These are phyloP conservation scores for Leccinellum luteum DNA, from an alignment of 768 basidiomycete genomes.

Conservation along the genomic window DNA sequence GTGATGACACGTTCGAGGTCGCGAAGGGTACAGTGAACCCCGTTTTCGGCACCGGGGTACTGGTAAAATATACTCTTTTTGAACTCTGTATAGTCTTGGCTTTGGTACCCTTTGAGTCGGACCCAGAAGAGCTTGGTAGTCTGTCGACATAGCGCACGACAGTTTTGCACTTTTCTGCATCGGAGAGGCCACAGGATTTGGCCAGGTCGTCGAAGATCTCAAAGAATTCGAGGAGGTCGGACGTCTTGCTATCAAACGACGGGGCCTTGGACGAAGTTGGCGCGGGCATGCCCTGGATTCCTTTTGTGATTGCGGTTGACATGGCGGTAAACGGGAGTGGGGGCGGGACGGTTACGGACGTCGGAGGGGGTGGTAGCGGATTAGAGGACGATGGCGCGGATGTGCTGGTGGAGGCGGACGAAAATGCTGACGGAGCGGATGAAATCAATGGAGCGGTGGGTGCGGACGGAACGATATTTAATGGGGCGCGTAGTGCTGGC, in stretches of 20 bases:
- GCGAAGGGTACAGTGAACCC: not conserved
- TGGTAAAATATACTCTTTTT: not conserved
- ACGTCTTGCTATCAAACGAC: not conserved
- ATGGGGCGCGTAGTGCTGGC: not conserved
- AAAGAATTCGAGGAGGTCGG: constrained; percentile 2
- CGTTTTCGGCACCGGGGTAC: not conserved
- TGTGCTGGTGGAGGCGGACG: not conserved
- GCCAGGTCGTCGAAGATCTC: constrained; percentile 2
- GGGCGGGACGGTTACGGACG: not conserved
- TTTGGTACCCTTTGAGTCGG: not conserved
- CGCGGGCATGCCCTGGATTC: not conserved
- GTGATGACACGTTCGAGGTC: not conserved
- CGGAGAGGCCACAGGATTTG: not conserved
- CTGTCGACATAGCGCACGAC: not conserved
- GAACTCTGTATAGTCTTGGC: not conserved
- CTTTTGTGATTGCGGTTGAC: not conserved
- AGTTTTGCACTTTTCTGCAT: not conserved
- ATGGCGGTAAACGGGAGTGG: not conserved
- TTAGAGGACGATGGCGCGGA: not conserved
- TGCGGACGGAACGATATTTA: not conserved
- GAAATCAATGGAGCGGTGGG: not conserved
- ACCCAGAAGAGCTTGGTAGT: not conserved
- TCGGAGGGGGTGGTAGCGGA: not conserved
- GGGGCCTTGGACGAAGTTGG: not conserved
- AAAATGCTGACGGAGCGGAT: not conserved